phyloP scores from a whole-genome alignment of 441 rosid species.

The Aleurites moluccanus region DNA sequence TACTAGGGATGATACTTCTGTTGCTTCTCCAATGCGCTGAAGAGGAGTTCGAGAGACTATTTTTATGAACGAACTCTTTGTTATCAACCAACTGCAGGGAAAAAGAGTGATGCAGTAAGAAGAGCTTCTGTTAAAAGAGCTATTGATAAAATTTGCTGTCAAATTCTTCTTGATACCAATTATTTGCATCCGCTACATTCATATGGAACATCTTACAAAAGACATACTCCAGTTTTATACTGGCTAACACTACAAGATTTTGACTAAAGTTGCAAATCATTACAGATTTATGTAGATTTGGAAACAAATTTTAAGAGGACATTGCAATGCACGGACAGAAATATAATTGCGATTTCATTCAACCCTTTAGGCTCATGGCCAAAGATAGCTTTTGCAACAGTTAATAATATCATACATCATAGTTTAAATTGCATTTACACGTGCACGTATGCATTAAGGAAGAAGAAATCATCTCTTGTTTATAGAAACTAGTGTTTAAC shows the following conservation, averaged over 20 bases:
- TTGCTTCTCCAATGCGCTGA: conserved; percentile 69
- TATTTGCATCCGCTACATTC: not conserved
- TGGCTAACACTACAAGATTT: not conserved
- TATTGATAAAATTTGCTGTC: not conserved
- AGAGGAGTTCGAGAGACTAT: conserved; percentile 67
- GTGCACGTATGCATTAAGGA: not conserved
- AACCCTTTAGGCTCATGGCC: not conserved
- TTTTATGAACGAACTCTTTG: conserved; percentile 42
- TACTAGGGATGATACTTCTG: conserved; percentile 75
- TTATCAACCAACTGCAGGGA: conserved; percentile 54
- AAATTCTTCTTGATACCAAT: not conserved
- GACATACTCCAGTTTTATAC: not conserved
- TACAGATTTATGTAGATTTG: not conserved
- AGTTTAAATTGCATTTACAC: not conserved
- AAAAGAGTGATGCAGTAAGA: not conserved
- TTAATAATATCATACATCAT: not conserved
- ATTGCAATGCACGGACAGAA: not conserved
- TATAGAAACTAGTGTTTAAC: not conserved
- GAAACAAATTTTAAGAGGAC: not conserved
- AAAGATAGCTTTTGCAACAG: not conserved
- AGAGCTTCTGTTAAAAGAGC: not conserved
- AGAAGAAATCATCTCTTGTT: not conserved
- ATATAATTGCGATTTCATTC: not conserved
- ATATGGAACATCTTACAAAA: not conserved
- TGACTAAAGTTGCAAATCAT: not conserved